Evolutionary conservation across 1,139 yeast species (phyloP).

Genomic region (Kodamaea plutei): DNA sequence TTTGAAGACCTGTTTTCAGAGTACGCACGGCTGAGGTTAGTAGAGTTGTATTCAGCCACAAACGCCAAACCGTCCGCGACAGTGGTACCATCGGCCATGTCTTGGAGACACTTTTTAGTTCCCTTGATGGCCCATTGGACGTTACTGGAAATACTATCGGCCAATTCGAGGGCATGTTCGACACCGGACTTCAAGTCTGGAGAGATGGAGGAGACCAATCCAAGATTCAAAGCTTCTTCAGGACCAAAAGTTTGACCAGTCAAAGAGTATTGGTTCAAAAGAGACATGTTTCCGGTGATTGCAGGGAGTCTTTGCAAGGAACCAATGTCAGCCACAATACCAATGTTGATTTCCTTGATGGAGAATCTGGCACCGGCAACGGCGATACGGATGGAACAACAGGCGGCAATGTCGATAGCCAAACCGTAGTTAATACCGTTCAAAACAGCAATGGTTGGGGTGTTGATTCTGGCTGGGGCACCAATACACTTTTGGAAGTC

Average conservation of each 20-base stretch:
- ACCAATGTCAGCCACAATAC: constrained; percentile 80
- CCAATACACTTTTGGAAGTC: constrained; percentile 58
- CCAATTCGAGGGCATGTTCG: constrained; percentile 47
- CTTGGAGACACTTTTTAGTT: constrained; percentile 56
- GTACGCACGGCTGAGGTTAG: constrained; percentile 32
- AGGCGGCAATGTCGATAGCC: constrained; percentile 63
- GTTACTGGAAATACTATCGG: constrained; percentile 43
- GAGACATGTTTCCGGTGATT: constrained; percentile 52
- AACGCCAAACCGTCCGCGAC: constrained; percentile 48
- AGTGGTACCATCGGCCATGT: constrained; percentile 43
- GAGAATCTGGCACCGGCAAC: constrained; percentile 52
- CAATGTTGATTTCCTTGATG: constrained; percentile 68
- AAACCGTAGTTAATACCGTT: constrained; percentile 55
- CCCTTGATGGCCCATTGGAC: constrained; percentile 64
- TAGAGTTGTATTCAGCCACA: constrained; percentile 53
- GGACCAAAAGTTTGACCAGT: constrained; percentile 58
- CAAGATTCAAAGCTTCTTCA: constrained; percentile 53
- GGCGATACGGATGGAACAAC: constrained; percentile 57
- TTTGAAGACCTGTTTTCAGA: too few relatives aligned
- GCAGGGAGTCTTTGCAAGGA: constrained; percentile 65
- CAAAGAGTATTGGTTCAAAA: constrained; percentile 57
- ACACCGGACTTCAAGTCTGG: constrained; percentile 50
- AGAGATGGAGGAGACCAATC: constrained; percentile 48
- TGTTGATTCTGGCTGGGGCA: constrained; percentile 41
- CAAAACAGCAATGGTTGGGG: constrained; percentile 47